Base-by-base conservation (phyloP, 176 grass and related monocot genomes). In the Paspalum vaginatum region DNA sequence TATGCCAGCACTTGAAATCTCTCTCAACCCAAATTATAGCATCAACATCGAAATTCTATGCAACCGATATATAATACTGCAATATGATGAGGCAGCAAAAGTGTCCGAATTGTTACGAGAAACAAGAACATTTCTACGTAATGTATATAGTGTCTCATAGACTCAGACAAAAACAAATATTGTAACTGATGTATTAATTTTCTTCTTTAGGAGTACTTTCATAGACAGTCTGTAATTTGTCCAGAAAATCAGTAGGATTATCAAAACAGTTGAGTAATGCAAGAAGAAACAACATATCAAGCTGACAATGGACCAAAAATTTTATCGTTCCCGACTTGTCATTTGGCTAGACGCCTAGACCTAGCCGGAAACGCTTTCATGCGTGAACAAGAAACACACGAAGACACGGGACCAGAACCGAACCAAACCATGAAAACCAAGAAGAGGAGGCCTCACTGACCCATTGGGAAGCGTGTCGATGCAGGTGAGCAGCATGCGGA, bases 401-500 rank as follows among this genome's bases (percentile, higher is more conserved):
- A 15, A 10, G 24, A 44, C 16, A 49, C 22, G 14, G 8, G 4
- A 43, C 27, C 15, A 1, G 38, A 38, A 11, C 4, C 51, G 12
- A 37, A 57, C 11, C 2, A 16, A 15, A 18, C 56, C 17, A 41
- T 25, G 14, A 1, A 4, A 7, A 45, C 7, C 40, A 21, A 5
- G 6, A 18, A 1, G 6, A 4, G 9, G 14, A 27, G 17, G n/a
- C 6, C 86, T 86, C 66, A 37, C 88, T 66, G 88, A 94, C 88
- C 88, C 76, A 20, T 88, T 40, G 15, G 83, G 92, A 37, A 94
- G 92, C 40, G 55, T 9, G 50, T 94, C 92, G 54, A 94, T 48
- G 72, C 81, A 91, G 88, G 88, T 94, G 46, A 86, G 88, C 4
- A 94, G 92, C 92, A 94, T 91, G 76, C 87, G 87, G 76, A 94